Percentiles rank a stretch among this genome's conserved stretches.
Evolutionary conservation across 345 rosid species (phyloP).

Genomic region (Boechera divaricarpa): DNA sequence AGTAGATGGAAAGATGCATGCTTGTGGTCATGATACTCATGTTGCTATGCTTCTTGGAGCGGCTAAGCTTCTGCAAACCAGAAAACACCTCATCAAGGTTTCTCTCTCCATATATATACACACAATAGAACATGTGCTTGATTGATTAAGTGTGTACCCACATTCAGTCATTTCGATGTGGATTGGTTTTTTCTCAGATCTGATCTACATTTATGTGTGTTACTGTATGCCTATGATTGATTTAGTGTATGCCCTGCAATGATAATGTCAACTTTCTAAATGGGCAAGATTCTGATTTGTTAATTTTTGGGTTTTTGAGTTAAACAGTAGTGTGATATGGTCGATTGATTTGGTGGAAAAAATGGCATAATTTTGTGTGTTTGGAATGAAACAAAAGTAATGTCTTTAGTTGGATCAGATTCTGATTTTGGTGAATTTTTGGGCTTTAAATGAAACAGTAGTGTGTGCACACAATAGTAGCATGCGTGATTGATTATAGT

Average conservation of each 20-base stretch:
- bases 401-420: background rate
- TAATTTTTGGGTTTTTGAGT: background rate
- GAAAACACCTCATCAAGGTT: constrained; percentile 58
- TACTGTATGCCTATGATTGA: background rate
- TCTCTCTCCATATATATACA: background rate
- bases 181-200: background rate
- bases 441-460: background rate
- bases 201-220: background rate
- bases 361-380: background rate
- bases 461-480: background rate
- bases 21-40: constrained; percentile 80
- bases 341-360: too few relatives aligned
- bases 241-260: constrained; percentile 11
- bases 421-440: background rate
- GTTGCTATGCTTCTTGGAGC: constrained; percentile 84
- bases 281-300: background rate
- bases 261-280: constrained; percentile 2
- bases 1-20: constrained; percentile 75
- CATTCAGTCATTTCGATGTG: background rate
- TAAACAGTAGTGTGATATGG: background rate
- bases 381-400: background rate
- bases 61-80: constrained; percentile 65
- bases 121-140: background rate
- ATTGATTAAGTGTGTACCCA: constrained; percentile 2
- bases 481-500: background rate